Percentiles rank a stretch among this genome's conserved stretches.
These are phyloP conservation scores for Backusella luteola DNA, from an alignment of 192 early-diverging fungal species.

Conservation along the genomic window DNA sequence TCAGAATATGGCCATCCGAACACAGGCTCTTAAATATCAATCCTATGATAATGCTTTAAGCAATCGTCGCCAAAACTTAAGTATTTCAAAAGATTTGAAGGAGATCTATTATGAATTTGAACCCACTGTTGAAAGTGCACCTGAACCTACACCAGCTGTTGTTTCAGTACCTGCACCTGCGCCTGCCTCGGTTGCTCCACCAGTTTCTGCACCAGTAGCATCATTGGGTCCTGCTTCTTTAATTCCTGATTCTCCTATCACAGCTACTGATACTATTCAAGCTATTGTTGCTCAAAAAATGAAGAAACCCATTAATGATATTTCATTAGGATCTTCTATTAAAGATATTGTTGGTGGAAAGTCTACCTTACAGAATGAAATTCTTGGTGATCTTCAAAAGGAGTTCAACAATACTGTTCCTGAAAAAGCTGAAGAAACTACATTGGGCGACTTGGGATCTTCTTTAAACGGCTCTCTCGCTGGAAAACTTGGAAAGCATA, in stretches of 20 bases:
- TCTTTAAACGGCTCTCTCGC: constrained; percentile 57
- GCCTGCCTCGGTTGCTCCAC: constrained; percentile 45
- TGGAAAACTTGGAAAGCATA: constrained; percentile 80
- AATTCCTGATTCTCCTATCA: constrained; percentile 75
- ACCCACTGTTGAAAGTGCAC: constrained; percentile 56
- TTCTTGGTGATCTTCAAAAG: constrained; percentile 90
- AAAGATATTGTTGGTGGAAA: constrained; percentile 96
- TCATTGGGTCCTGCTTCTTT: constrained; percentile 56
- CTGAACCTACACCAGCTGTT: constrained; percentile 44
- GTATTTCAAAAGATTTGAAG: constrained; percentile 84
- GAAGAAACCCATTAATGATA: constrained; percentile 73
- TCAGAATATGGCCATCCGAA: constrained; percentile 90
- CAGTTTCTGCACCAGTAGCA: constrained; percentile 21
- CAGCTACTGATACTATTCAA: constrained; percentile 79
- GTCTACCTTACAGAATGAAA: constrained; percentile 96
- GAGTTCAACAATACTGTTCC: constrained; percentile 83
- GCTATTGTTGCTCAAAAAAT: constrained; percentile 89
- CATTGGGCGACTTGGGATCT: constrained; percentile 76
- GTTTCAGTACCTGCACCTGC: constrained; percentile 40
- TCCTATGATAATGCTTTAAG: constrained; percentile 93
- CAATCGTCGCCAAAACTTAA: constrained; percentile 84
- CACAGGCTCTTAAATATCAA: constrained; percentile 94
- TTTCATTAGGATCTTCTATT: constrained; percentile 75
- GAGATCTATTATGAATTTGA: constrained; percentile 95
- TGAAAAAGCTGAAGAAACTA: constrained; percentile 90